phyloP scores from a whole-genome alignment of 306 rosid genomes.

The Crataegus laevigata region DNA sequence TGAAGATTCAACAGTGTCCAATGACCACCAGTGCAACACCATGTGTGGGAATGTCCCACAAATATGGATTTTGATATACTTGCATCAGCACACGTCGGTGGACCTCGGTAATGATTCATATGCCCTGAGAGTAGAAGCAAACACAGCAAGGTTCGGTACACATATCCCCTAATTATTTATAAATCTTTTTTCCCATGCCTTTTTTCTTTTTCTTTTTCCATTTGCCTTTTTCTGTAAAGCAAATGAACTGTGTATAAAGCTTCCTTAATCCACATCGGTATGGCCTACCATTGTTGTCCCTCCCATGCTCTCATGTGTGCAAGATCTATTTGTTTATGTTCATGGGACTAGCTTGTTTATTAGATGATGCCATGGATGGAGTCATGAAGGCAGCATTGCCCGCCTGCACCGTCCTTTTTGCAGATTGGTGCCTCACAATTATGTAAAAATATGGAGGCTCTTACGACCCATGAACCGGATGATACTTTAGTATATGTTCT shows the following conservation, averaged over 20 bases:
- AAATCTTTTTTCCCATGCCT: slow-evolving; percentile 14
- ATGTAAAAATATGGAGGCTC: slow-evolving; percentile 23
- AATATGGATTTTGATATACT: slow-evolving; percentile 7
- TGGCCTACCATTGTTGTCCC: slow-evolving; percentile 22
- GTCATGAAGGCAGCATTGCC: slow-evolving; percentile 29
- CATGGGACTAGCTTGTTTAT: slow-evolving; percentile 12
- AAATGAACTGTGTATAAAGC: slow-evolving; percentile 7
- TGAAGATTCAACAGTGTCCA: slow-evolving; percentile 29
- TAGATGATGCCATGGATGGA: background rate
- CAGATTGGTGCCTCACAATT: slow-evolving; percentile 35
- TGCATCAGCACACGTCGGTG: slow-evolving; percentile 22
- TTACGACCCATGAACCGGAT: slow-evolving; percentile 22
- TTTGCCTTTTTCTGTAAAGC: slow-evolving; percentile 39
- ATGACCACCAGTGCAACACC: slow-evolving; percentile 24
- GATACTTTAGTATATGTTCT: background rate
- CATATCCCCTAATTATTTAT: slow-evolving; percentile 16
- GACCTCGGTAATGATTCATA: slow-evolving; percentile 46
- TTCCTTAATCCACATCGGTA: slow-evolving; percentile 16
- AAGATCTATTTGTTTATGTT: slow-evolving; percentile 12
- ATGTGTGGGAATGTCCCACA: slow-evolving; percentile 48
- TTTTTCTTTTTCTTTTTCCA: background rate
- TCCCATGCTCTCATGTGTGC: slow-evolving; percentile 2
- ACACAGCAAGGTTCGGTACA: slow-evolving; percentile 41
- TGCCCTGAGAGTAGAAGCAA: slow-evolving; percentile 43
- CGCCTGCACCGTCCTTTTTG: slow-evolving; percentile 22